phyloP scores from a whole-genome alignment of 768 basidiomycete genomes.

The Kondoa subrosea region DNA sequence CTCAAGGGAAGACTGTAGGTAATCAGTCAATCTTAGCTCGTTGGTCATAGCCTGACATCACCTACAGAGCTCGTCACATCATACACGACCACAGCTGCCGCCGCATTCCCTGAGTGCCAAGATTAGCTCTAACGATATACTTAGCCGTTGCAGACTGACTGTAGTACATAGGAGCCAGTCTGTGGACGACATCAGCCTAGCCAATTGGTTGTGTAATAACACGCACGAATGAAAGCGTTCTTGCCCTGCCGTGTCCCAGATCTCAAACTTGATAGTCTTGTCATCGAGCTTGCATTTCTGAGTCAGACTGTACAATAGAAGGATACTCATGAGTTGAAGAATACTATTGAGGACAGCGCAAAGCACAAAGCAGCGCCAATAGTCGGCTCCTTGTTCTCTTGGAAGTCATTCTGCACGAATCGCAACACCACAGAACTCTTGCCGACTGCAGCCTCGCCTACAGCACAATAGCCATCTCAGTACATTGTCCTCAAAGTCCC shows the following conservation, averaged over 20 bases:
- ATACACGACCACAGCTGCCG: constrained; percentile 8
- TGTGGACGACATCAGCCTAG: background rate
- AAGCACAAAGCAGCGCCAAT: constrained; percentile 54
- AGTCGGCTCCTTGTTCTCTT: constrained; percentile 95
- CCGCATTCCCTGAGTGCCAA: background rate
- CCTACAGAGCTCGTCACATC: constrained; percentile 20
- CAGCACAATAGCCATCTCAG: background rate
- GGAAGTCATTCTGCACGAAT: constrained; percentile 94
- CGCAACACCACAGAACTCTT: constrained; percentile 49
- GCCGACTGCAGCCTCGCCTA: constrained; percentile 95
- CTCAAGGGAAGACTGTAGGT: constrained; percentile 54
- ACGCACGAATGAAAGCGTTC: constrained; percentile 96
- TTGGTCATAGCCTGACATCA: no score
- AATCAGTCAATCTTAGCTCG: background rate
- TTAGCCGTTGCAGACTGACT: constrained; percentile 81
- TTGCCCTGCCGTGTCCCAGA: constrained; percentile 91
- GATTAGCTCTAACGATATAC: background rate
- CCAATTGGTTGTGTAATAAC: background rate
- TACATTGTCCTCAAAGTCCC: constrained; percentile 10
- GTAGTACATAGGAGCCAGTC: constrained; percentile 71
- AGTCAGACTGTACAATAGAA: constrained; percentile 41
- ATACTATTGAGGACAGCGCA: background rate
- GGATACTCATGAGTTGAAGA: background rate
- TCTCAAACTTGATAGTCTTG: constrained; percentile 49
- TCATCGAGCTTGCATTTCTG: constrained; percentile 93